These are phyloP conservation scores for Neurospora crassa DNA, from an alignment of 2,329 filamentous ascomycete genomes.

Conservation along the genomic window DNA sequence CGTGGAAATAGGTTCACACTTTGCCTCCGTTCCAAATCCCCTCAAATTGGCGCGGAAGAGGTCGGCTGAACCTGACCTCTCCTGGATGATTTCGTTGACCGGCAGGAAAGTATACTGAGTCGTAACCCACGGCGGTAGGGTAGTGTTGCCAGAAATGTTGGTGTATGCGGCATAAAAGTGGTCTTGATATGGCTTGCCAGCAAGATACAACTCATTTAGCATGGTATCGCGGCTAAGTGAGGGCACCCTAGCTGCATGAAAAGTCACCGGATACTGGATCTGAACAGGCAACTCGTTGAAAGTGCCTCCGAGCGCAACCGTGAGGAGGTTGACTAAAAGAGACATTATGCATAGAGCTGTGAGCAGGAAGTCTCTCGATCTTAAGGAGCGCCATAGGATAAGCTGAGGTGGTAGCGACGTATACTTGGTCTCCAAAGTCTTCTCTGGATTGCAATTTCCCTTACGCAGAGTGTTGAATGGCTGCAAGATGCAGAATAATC, in stretches of 20 bases:
- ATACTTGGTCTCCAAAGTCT: background rate
- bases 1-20: no score
- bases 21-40: no score
- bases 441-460: background rate
- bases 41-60: no score
- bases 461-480: background rate
- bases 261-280: background rate
- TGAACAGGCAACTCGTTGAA: background rate
- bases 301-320: background rate
- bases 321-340: background rate
- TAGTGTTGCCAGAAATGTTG: conserved; percentile 33
- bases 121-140: conserved; percentile 41
- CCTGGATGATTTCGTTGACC: no score
- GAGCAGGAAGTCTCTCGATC: background rate
- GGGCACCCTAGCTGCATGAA: no score
- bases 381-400: background rate
- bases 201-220: no score
- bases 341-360: rapidly evolving
- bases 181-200: no score
- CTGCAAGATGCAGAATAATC: background rate
- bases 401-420: background rate
- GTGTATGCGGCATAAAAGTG: conserved; percentile 30
- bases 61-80: no score
- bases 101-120: conserved; percentile 37
- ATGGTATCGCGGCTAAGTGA: no score